These are phyloP conservation scores for Crassisporium funariophilum DNA, from an alignment of 768 basidiomycete species.

Conservation along the genomic window DNA sequence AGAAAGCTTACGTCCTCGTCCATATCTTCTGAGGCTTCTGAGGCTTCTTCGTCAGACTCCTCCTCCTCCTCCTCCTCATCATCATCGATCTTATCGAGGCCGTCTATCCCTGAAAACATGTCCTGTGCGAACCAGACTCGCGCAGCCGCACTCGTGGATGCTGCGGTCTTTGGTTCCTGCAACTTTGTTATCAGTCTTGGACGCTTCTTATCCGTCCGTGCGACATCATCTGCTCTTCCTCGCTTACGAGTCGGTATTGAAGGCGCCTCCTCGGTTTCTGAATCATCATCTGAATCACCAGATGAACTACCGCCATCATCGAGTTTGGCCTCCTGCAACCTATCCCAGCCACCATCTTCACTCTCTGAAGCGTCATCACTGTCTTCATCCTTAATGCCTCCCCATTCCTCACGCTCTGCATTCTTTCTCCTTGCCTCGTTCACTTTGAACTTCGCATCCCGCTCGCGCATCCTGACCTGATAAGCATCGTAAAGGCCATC, in stretches of 20 bases:
- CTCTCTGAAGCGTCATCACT: conserved; percentile 45
- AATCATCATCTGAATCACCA: conserved; percentile 54
- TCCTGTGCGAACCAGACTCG: conserved; percentile 97
- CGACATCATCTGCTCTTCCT: conserved; percentile 34
- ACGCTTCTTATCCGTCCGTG: conserved; percentile 46
- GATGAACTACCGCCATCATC: conserved; percentile 48
- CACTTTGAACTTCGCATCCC: conserved; percentile 86
- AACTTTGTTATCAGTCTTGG: conserved; percentile 53
- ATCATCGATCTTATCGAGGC: conserved; percentile 24
- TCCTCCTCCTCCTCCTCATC: no score
- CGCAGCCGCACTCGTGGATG: conserved; percentile 51
- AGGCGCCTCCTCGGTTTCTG: conserved; percentile 32
- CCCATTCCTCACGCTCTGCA: conserved; percentile 80
- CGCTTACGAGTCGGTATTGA: conserved; percentile 40
- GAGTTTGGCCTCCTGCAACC: conserved; percentile 57
- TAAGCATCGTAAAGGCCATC: conserved; percentile 90
- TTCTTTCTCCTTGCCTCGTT: conserved; percentile 75
- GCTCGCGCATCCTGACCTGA: conserved; percentile 74
- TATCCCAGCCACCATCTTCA: conserved; percentile 72
- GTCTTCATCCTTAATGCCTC: conserved; percentile 56
- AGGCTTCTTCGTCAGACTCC: no score
- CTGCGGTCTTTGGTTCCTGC: conserved; percentile 33
- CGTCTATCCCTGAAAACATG: conserved; percentile 71
- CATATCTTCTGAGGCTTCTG: neutral
- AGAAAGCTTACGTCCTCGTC: no score